phyloP scores from a whole-genome alignment of 2,329 filamentous ascomycete genomes.

The Clonostachys rhizophaga region DNA sequence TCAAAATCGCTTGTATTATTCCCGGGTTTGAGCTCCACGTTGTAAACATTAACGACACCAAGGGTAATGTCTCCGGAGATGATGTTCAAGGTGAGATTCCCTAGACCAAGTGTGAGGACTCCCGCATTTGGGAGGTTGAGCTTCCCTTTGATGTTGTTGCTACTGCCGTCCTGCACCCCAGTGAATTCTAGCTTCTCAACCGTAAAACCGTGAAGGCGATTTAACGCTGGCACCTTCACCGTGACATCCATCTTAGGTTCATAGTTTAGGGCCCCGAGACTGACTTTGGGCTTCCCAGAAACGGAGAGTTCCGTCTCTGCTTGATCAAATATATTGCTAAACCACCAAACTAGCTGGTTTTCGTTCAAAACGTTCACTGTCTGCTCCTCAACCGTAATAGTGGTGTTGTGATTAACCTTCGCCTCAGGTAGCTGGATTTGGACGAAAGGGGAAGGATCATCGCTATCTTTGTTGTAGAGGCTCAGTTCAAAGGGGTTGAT shows the following conservation, averaged over 20 bases:
- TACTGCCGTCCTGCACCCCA: slow-evolving; percentile 24
- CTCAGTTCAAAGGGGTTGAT: slow-evolving; percentile 30
- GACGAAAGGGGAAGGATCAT: slow-evolving; percentile 9
- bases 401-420: slow-evolving; percentile 26
- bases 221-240: slow-evolving; percentile 30
- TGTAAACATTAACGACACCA: slow-evolving; percentile 28
- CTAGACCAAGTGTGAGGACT: slow-evolving; percentile 33
- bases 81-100: slow-evolving; percentile 39
- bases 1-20: slow-evolving; percentile 35
- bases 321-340: slow-evolving; percentile 31
- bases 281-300: slow-evolving; percentile 25
- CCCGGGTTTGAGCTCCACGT: slow-evolving; percentile 32
- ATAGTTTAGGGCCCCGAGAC: slow-evolving; percentile 31
- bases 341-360: slow-evolving; percentile 29
- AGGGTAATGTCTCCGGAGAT: slow-evolving; percentile 30
- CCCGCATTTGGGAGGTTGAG: slow-evolving; percentile 40
- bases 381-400: slow-evolving; percentile 24
- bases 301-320: slow-evolving; percentile 27
- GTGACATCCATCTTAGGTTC: slow-evolving; percentile 32
- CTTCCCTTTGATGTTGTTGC: slow-evolving; percentile 34
- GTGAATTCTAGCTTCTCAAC: slow-evolving; percentile 30
- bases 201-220: slow-evolving; percentile 29
- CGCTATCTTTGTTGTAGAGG: slow-evolving; percentile 32
- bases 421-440: slow-evolving; percentile 19
- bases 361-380: slow-evolving; percentile 27